Base-by-base conservation (phyloP, 352 stramenopile species). In the Peronosclerospora sorghi region DNA sequence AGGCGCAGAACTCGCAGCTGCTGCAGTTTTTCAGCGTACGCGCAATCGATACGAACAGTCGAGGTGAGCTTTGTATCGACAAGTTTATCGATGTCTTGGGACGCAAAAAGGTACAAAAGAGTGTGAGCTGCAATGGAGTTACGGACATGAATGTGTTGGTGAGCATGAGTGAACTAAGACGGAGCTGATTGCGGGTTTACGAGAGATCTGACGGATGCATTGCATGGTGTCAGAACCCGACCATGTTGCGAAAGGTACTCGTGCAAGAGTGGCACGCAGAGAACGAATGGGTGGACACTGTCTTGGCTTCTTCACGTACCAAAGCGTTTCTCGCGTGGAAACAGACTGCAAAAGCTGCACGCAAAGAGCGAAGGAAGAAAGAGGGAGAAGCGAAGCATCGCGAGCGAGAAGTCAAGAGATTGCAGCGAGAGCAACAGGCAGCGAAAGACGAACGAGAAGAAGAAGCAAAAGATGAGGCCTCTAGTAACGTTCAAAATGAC, bases 61-160 rank as follows among this genome's bases (percentile, higher is more conserved):
- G 56, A 18, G 62, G 57, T 3, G 75, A 87, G 54, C 64, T 59
- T 5, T 87, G 73, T 35, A 48, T 82, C 1, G 78, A 90, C 53
- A 67, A 55, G 12, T 88, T 88, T 35, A 77, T 86, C 17, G 78
- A 90, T 35, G 49, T 86, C 0, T 57, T 90, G 4, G 78, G 73
- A 0, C 50, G 65, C 2, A 80, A 86, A 41, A 36, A 39, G 3
- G 65, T 86, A 37, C 30, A 59, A 1, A 28, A 8, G 23, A 45
- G 13, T 5, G 50, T 47, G 1, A 38, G 51, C 2, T 83, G 70
- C 62, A 86, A 77, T 32, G 73, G 73, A 0, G 86, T 90, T 32
- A 45, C 81, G 21, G 78, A 90, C 48, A 86, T 90, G 71, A 78
- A 86, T 41, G 59, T 88, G 19, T 48, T 90, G 63, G 76, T 86